Percentiles rank a stretch among this genome's conserved stretches.
Evolutionary conservation across 352 stramenopile species (phyloP).

Genomic region (Sclerospora graminicola): DNA sequence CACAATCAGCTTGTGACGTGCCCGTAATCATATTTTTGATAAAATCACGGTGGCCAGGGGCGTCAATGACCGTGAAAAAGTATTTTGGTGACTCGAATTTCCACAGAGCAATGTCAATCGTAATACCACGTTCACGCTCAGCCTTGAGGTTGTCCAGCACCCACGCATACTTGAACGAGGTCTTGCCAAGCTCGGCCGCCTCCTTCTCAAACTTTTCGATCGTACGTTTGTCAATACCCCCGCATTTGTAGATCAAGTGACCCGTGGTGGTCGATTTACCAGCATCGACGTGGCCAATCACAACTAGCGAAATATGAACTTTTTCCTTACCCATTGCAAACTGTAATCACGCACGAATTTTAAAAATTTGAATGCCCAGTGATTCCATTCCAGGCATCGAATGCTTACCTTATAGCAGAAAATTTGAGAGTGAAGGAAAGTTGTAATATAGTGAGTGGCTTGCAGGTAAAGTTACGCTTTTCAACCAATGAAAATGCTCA

Average conservation of each 20-base stretch:
- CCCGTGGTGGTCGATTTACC: constrained; percentile 98
- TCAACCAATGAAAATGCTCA: no score
- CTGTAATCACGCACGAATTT: no score
- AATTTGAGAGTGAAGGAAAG: no score
- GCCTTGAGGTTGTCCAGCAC: constrained; percentile 98
- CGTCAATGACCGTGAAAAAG: constrained; percentile 97
- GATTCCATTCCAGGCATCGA: no score
- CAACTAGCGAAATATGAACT: constrained; percentile 86
- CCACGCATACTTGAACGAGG: constrained; percentile 98
- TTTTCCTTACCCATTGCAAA: constrained; percentile 78
- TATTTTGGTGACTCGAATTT: constrained; percentile 97
- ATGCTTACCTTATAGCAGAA: no score
- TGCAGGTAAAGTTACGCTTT: no score
- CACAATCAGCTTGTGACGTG: constrained; percentile 95
- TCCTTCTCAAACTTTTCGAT: constrained; percentile 98
- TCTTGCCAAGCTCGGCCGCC: constrained; percentile 93
- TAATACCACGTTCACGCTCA: constrained; percentile 96
- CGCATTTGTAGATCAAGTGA: constrained; percentile 99
- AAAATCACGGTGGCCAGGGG: constrained; percentile 96
- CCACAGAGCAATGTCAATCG: constrained; percentile 95
- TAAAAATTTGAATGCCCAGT: no score
- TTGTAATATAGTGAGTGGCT: no score
- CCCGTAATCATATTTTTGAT: constrained; percentile 99
- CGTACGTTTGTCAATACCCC: constrained; percentile 96
- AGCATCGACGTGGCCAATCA: constrained; percentile 96